Conservation (phyloP, 345 rosid genomes). For the Salix brachista region DNA sequence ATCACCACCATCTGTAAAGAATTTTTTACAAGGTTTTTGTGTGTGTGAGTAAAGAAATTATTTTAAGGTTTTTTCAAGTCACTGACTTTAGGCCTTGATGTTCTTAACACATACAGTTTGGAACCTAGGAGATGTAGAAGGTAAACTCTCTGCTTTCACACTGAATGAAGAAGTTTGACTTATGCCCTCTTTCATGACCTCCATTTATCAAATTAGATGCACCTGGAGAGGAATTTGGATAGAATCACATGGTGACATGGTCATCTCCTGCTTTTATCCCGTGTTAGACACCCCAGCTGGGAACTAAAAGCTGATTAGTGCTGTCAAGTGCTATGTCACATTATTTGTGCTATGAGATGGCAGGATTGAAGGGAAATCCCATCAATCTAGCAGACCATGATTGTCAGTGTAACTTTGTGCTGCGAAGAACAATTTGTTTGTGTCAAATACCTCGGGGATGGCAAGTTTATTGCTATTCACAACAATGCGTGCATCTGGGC, state of each 20-base stretch:
- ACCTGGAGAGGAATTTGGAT: not conserved
- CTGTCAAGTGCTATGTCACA: not conserved
- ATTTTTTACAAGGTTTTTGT: not conserved
- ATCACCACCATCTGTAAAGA: not conserved
- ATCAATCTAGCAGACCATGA: not conserved
- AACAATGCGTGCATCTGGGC: not conserved
- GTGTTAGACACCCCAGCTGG: not conserved
- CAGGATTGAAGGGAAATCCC: not conserved
- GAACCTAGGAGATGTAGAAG: not conserved
- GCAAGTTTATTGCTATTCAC: not conserved
- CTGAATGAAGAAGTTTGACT: not conserved
- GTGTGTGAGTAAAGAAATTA: too few relatives aligned
- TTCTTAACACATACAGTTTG: not conserved
- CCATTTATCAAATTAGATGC: not conserved
- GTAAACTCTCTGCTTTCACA: not conserved
- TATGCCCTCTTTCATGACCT: not conserved
- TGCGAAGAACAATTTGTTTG: not conserved
- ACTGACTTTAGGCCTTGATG: not conserved
- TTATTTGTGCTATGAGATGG: not conserved
- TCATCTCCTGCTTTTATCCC: not conserved
- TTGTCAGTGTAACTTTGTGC: not conserved
- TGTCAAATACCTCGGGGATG: not conserved
- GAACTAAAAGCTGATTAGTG: not conserved
- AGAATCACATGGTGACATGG: not conserved
- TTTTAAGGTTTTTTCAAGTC: not conserved